phyloP scores from a whole-genome alignment of 225 moss, liverwort and hornwort species.

The Straminergon stramineum region DNA sequence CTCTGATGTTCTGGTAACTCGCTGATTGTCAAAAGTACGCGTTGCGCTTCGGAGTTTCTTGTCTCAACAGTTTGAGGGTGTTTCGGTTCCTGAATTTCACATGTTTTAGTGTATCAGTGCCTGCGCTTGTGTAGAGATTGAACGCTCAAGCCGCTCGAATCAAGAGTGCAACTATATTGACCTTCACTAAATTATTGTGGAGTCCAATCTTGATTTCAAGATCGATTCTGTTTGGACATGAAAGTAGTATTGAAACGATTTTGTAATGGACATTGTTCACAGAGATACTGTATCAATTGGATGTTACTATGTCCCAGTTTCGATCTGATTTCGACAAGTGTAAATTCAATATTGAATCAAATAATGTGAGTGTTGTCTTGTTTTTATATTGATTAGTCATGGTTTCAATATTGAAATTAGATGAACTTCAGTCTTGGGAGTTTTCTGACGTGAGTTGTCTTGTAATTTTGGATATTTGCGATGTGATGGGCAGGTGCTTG shows the following conservation, averaged over 20 bases:
- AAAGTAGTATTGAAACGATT: neutral
- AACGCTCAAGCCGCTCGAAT: neutral
- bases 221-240: neutral
- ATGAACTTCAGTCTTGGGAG: neutral
- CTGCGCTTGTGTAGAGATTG: neutral
- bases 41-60: neutral
- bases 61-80: neutral
- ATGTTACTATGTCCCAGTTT: neutral
- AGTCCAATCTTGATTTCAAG: neutral
- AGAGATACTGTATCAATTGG: neutral
- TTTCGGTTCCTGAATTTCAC: neutral
- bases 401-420: neutral
- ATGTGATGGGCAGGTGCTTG: slow-evolving; percentile 3
- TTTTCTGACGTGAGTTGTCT: neutral
- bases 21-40: neutral
- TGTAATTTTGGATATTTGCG: neutral
- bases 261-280: neutral
- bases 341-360: neutral
- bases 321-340: neutral
- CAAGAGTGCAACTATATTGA: neutral
- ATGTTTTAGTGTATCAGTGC: neutral
- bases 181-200: neutral
- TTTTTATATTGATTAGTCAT: neutral
- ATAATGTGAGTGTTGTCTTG: neutral
- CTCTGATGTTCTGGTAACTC: neutral